Base-by-base conservation (phyloP, 345 rosid genomes). In the Sisymbrium altissimum region DNA sequence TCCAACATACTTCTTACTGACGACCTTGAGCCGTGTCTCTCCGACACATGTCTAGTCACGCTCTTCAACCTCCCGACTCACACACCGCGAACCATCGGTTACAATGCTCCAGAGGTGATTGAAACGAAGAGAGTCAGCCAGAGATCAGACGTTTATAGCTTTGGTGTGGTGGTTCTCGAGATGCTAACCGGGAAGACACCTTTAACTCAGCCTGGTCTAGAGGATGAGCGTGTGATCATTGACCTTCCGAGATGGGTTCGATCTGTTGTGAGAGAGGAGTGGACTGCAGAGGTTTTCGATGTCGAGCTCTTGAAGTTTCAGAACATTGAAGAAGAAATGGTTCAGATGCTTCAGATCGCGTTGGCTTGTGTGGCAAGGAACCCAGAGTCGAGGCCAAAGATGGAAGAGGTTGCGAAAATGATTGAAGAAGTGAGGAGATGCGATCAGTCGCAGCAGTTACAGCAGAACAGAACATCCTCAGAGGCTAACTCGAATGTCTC, bases 241-340 rank as follows among this genome's bases (percentile, higher is more conserved):
- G 96, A 89, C 78, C 89, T 91, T 2, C 96, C 93, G 4, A 87
- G 97, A 66, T 91, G 96, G 96, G 97, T 91, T 32, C 81, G 87
- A 59, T 91, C 96, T 11, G 93, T 91, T 0, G 96, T 91, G 4
- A 73, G 93, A 38, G 97, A 91, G 54, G 97, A 91, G 46, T 91
- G 96, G 97, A 89, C 97, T 0, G 96, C 96, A 1, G 96, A 91
- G 75, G 97, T 91, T 12, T 91, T 91, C 36, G 96, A 91, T 69
- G 90, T 87, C 0, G 97, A 89, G 84, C 90, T 91, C 7, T 52
- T 89, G 79, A 86, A 76, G 72, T 82, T 54, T 72, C 88, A 80
- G 77, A 81, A 79, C 45, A 81, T 81, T 11, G 96, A 89, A 75
- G 96, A 91, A 71, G 96, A 91, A 38, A 89, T 87, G 97, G 93